Conservation (phyloP, 2,329 filamentous ascomycete genomes). For the Claviceps sp. region DNA sequence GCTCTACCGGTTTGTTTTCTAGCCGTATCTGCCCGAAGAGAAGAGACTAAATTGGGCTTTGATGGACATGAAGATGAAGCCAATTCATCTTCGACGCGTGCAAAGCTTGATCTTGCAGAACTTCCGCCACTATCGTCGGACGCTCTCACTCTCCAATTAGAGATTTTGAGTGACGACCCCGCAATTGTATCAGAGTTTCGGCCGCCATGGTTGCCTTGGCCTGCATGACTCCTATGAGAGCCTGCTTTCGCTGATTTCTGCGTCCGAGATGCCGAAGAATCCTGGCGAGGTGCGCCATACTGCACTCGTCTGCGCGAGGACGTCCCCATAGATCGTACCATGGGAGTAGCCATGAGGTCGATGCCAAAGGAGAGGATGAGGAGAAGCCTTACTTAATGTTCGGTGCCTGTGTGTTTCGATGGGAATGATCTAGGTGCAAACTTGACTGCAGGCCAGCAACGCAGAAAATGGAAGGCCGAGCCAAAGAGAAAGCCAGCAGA, state of each 20-base stretch:
- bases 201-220: neutral
- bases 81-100: neutral
- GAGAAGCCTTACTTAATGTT: neutral
- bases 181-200: neutral
- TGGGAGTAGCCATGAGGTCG: neutral
- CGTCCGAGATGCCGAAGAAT: neutral
- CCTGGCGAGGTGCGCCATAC: neutral
- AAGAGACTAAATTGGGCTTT: neutral
- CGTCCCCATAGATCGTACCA: neutral
- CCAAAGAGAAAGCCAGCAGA: neutral
- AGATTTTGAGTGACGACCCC: constrained; percentile 1
- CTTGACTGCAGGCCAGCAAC: too few species aligned
- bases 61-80: neutral
- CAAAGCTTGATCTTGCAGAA: neutral
- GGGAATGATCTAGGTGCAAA: too few species aligned
- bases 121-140: neutral
- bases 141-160: constrained; percentile 5
- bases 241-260: neutral
- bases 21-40: neutral
- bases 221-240: neutral
- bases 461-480: too few species aligned
- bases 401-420: neutral
- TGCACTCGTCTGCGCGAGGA: neutral
- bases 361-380: neutral
- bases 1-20: neutral